These are phyloP conservation scores for Rhizopogon parksii DNA, from an alignment of 1,284 basidiomycete species.

Conservation along the genomic window DNA sequence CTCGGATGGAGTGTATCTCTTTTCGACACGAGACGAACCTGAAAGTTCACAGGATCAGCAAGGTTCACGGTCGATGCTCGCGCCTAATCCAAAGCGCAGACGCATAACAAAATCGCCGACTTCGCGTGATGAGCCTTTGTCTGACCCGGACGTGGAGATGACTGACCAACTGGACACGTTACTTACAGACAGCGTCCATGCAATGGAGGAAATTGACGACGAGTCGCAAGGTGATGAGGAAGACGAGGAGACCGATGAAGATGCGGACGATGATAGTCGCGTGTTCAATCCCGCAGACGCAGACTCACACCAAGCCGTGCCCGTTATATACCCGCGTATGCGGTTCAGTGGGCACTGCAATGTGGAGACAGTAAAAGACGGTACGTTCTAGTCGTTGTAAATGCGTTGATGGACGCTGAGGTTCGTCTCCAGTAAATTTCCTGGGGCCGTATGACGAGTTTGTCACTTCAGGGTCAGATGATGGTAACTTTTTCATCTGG, in stretches of 20 bases:
- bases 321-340: slow-evolving; percentile 62
- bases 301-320: slow-evolving; percentile 35
- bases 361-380: slow-evolving; percentile 86
- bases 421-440: slow-evolving; percentile 64
- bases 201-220: slow-evolving; percentile 21
- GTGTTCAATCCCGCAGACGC: slow-evolving; percentile 18
- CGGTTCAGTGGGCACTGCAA: slow-evolving; percentile 76
- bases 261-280: slow-evolving; percentile 25
- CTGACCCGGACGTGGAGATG: not conserved
- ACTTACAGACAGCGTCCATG: slow-evolving; percentile 14
- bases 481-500: slow-evolving; percentile 85
- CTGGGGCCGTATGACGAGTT: slow-evolving; percentile 73
- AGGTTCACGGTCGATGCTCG: slow-evolving; percentile 14
- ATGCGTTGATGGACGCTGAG: not conserved
- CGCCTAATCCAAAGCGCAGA: slow-evolving; percentile 16
- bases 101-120: not conserved
- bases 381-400: slow-evolving; percentile 37
- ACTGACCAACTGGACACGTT: slow-evolving; percentile 4
- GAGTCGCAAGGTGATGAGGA: slow-evolving; percentile 14
- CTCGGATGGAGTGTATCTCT: slow-evolving; percentile 74
- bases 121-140: not conserved
- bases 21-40: slow-evolving; percentile 70
- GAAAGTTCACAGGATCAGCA: slow-evolving; percentile 6
- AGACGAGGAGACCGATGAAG: slow-evolving; percentile 31
- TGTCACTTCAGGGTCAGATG: slow-evolving; percentile 85